These are phyloP conservation scores for Tetrapisispora iriomotensis DNA, from an alignment of 805 yeast species.

Conservation along the genomic window DNA sequence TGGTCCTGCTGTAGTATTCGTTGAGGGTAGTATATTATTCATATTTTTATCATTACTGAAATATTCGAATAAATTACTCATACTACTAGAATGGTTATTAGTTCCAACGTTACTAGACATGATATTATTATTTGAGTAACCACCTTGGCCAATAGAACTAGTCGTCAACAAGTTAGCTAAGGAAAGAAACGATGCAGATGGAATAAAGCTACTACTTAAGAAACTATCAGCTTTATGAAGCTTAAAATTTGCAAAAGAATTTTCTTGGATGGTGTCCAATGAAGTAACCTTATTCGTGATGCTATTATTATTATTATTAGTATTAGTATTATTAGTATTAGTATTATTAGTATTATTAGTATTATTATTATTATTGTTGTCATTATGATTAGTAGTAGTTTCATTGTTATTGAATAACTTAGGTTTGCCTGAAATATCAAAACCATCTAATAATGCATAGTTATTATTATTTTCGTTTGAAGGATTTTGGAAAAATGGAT, in stretches of 20 bases:
- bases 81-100: slow-evolving; percentile 4
- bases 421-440: background rate
- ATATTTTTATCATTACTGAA: slow-evolving; percentile 1
- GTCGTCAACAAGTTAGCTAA: slow-evolving; percentile 3
- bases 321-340: background rate
- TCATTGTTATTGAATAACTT: background rate
- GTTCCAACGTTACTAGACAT: slow-evolving; percentile 1
- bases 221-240: background rate
- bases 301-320: background rate
- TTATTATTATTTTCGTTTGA: background rate
- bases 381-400: background rate
- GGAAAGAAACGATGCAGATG: slow-evolving; percentile 2
- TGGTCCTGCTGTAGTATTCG: too few relatives aligned
- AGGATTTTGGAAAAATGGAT: slow-evolving; percentile 2
- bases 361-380: background rate
- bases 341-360: background rate
- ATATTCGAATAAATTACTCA: slow-evolving; percentile 5
- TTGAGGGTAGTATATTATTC: too few relatives aligned
- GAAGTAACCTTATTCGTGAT: background rate
- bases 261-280: too few relatives aligned
- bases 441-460: background rate
- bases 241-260: background rate
- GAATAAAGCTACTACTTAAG: background rate
- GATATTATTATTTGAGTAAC: slow-evolving; percentile 2
- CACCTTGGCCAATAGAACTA: slow-evolving; percentile 4